Conservation (phyloP, 441 rosid genomes). For the Erodium moschatum region DNA sequence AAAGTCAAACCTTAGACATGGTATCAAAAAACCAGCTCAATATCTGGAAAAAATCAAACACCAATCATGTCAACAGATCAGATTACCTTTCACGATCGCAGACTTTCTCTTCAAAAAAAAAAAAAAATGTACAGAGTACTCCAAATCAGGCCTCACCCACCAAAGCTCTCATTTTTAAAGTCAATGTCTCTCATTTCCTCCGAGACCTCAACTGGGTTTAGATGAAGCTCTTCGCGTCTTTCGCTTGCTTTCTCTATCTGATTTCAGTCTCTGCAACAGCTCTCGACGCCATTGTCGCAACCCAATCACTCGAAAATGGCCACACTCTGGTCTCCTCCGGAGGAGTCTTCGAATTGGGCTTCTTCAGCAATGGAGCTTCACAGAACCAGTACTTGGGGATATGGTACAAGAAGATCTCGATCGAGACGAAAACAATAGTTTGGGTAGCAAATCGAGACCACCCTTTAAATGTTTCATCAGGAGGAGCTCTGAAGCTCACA, state of each 20-base stretch:
- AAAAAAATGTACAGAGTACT: background rate
- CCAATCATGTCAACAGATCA: background rate
- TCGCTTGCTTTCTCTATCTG: background rate
- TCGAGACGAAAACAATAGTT: background rate
- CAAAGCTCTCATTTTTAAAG: background rate
- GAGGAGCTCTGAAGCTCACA: background rate
- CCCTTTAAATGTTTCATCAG: background rate
- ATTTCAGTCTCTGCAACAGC: background rate
- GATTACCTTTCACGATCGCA: background rate
- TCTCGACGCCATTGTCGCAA: background rate
- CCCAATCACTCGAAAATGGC: background rate
- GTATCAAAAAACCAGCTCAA: background rate
- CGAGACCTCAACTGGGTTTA: too few species aligned
- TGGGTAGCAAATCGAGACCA: constrained; percentile 2
- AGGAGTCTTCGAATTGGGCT: constrained; percentile 2
- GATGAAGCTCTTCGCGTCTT: background rate
- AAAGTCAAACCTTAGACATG: background rate
- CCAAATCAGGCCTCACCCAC: background rate
- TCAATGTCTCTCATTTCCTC: too few species aligned
- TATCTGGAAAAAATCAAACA: background rate
- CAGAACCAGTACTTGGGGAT: background rate
- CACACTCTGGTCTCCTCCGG: background rate
- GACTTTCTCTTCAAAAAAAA: background rate
- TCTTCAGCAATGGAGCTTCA: background rate
- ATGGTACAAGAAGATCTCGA: background rate